Evolutionary conservation across 2,329 filamentous ascomycete species (phyloP), one percentile per base, ranked within the genome.

Genomic region (Fusarium protoensiforme): DNA sequence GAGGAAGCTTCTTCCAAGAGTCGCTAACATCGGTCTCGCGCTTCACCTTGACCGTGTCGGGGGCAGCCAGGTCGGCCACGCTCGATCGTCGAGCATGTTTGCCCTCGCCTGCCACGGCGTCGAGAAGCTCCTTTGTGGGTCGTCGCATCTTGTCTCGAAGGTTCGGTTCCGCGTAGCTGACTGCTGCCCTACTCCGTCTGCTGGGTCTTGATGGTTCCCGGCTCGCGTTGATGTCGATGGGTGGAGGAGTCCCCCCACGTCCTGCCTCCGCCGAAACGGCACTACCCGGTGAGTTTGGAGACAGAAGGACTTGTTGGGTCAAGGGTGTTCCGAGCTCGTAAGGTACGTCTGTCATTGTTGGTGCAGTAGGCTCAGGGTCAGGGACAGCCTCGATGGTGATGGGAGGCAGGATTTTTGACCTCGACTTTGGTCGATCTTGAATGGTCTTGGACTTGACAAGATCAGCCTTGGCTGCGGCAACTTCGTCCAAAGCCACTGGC

Each of bases 111-210:
- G 88, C 83, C 16, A 96, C 93, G 2, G 93, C 93, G 80, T 95
- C 93, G 38, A 92, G 89, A 11, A 95, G 82, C 72, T 94, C 90
- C 78, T 94, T 94, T 2, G 92, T 93, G 24, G 94, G 93, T 67
- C 94, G 89, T 67, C 94, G 89, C 93, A 96, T 95, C 83, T 96
- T 96, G 78, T 92, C 92, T 70, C 92, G 88, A 46, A 96, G 85
- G 77, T 93, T 96, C 2, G 94, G 94, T 80, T 96, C 93, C 13
- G 93, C 92, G 80, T 96, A 96, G 84, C 93, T 96, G 69, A 96
- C 89, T 58, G 91, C 87, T 13, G 89, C 84, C 76, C 92, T 87
- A 56, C 90, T 89, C 72, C 94, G 89, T 73, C 94, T 87, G 75
- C 91, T 92, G 24, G 90, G 89, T 51, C 94, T 88, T 31, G 89